Evolutionary conservation across 2,329 filamentous ascomycete species (phyloP), one percentile per base, ranked within the genome.

Genomic region (Fusarium musae): DNA sequence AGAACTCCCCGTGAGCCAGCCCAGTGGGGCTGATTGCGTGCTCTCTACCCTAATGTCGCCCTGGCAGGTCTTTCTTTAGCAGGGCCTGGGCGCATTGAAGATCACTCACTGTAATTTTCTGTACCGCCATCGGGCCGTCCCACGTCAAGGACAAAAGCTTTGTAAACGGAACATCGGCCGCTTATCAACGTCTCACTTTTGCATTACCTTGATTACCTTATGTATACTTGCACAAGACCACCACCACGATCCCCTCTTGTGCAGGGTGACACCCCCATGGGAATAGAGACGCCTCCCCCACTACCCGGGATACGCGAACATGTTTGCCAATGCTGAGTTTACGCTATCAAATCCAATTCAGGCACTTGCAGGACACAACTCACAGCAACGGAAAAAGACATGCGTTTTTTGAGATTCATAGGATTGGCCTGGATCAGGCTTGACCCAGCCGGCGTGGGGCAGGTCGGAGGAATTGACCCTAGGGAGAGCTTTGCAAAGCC

Each of bases 1-100:
- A 68, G 54, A 73, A 72, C 69, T 77, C 74, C 73, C 74, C 74
- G 75, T 67, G 49, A 65, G 58, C 23, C 56, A 65, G 58, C 23
- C 56, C 36, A 43, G 75, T 72, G 75, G 75, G 72, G 63, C 70
- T 57, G 44, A 68, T 74, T 72, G 67, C 74, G 72, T 72, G 72
- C 67, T 74, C 53, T 32, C 61, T 10, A 10, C 10, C 10, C 30
- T 57, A 47, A 67, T 58, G 53, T 64, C 58, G 62, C 56, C 60
- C 57, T 63, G 59, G 64, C 59, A 63, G 63, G 63, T 56, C 36
- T 58, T 66, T 66, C 43, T 47, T 59, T 46, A 42, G 46, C 65
- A 70, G 64, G 60, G 43, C 62, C 62, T 56, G 32, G 63, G 54
- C 58, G 32, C 54, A 67, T 44, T 56, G 47, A 52, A 50, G 59